A percentile compares a stretch with the other conserved stretches of the same genome.
phyloP scores from a whole-genome alignment of 164 flowering plant species.

The grape (Vitis vinifera) region DNA sequence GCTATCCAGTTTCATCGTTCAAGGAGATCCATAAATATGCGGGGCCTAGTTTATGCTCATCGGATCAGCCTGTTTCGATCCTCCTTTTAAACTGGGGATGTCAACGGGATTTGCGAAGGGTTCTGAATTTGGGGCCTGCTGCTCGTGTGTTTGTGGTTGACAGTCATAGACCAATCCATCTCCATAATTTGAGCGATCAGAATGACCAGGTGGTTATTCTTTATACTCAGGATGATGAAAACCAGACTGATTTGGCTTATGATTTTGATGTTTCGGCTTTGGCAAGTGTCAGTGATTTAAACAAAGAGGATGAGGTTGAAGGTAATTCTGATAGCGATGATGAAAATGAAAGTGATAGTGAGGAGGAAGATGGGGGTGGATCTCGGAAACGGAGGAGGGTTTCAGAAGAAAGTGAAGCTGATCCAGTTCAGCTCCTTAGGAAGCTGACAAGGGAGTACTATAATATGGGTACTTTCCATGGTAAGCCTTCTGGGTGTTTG shows the following conservation, averaged over 20 bases:
- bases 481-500: conserved; percentile 90
- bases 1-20: conserved; percentile 86
- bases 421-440: conserved; percentile 51
- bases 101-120: conserved; percentile 65
- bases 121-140: conserved; percentile 49
- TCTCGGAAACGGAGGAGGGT: conserved; percentile 51
- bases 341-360: conserved; percentile 44
- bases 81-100: conserved; percentile 92
- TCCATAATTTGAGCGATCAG: conserved; percentile 69
- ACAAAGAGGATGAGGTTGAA: conserved; percentile 64
- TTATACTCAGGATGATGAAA: conserved; percentile 75
- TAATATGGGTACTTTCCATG: conserved; percentile 86
- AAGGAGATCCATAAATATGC: conserved; percentile 67
- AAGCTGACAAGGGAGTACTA: conserved; percentile 76
- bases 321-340: conserved; percentile 43
- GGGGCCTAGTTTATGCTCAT: conserved; percentile 37
- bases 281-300: conserved; percentile 63
- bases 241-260: conserved; percentile 74
- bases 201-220: conserved; percentile 75
- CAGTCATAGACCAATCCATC: conserved; percentile 87
- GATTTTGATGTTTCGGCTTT: conserved; percentile 75
- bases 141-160: conserved; percentile 84
- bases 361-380: conserved; percentile 43
- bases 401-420: conserved; percentile 37
- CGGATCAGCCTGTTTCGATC: conserved; percentile 53